A percentile compares a stretch with the other conserved stretches of the same genome.
phyloP scores from a whole-genome alignment of 2,329 filamentous ascomycete genomes.

The Aspergillus sp. region DNA sequence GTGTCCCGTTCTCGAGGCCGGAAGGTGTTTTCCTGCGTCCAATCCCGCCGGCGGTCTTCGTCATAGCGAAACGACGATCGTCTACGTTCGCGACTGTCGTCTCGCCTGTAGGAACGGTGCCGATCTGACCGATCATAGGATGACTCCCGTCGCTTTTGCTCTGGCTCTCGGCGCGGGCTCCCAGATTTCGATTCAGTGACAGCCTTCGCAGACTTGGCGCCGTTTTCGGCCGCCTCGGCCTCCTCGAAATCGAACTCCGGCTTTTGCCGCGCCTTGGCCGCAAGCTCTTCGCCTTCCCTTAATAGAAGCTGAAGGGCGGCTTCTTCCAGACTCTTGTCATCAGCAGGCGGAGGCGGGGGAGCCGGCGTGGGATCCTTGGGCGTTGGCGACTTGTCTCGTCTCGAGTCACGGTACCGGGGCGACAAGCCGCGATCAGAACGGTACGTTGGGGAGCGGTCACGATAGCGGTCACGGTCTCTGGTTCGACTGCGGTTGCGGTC shows the following conservation, averaged over 20 bases:
- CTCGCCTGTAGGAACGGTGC: slow-evolving; percentile 15
- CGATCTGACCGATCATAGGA: slow-evolving; percentile 17
- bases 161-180: slow-evolving; percentile 20
- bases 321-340: slow-evolving; percentile 48
- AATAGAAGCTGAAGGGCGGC: slow-evolving; percentile 46
- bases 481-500: slow-evolving; percentile 6
- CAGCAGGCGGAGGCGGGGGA: slow-evolving; percentile 24
- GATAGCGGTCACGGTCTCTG: slow-evolving; percentile 19
- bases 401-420: slow-evolving; percentile 21
- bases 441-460: slow-evolving; percentile 22
- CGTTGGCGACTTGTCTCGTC: slow-evolving; percentile 21
- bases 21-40: slow-evolving; percentile 20
- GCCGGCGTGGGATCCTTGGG: slow-evolving; percentile 27
- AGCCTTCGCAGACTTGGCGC: slow-evolving; percentile 20
- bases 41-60: slow-evolving; percentile 19
- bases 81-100: slow-evolving; percentile 18
- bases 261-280: slow-evolving; percentile 42
- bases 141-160: slow-evolving; percentile 18
- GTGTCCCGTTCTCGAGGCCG: slow-evolving; percentile 24
- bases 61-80: slow-evolving; percentile 20
- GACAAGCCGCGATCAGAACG: slow-evolving; percentile 24
- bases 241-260: slow-evolving; percentile 44
- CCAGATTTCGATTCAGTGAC: slow-evolving; percentile 6
- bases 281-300: slow-evolving; percentile 46
- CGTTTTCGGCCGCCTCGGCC: slow-evolving; percentile 34